Base-by-base conservation (phyloP, 768 basidiomycete species). In the Leucocoprinus sp. region DNA sequence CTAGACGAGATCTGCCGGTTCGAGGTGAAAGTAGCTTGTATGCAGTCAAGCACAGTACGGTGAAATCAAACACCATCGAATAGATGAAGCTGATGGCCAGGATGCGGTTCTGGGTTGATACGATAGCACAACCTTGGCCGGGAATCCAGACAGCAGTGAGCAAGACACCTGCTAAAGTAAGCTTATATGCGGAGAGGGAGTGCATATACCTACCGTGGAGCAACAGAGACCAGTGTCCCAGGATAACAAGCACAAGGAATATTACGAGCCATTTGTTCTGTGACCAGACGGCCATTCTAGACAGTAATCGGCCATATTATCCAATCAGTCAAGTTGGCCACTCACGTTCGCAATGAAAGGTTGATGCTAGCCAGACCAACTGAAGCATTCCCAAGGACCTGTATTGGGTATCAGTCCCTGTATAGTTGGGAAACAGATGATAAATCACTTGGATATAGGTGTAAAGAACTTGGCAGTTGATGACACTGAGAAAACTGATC, bases 321-420 rank as follows among this genome's bases (percentile, higher is more conserved):
- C 9, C 43, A 48, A 54, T 53, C 50, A 49, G 51, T 49, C 23
- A 14, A 21, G 36, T 29, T 15, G 43, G 14, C 44, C 43, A 64
- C 76, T 52, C 57, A 82, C 81, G 82, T 84, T 59, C 82, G 64
- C 29, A 84, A 62, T 1, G 78, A 80, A 8, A 85, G 69, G 55
- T 84, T 85, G 48, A 85, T 74, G 56, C 80, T 83, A 9, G 83
- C 82, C 3, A 84, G 65, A 19, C 83, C 82, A 33, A 84, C 74
- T 17, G 82, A 66, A 14, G 76, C 74, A 60, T 83, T 82, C 14
- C 83, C 83, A 43, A 76, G 69, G 37, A 67, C 63, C 68, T 74
- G 28, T 14, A 31, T 22, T 7, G 9, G 14, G n/a, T 6, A 4
- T 42, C 24, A 33, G 23, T 8, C 22, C 34, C 26, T 34, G 22